Evolutionary conservation across 75 land plant species (phyloP).

Genomic region (Selaginella tamariscina): DNA sequence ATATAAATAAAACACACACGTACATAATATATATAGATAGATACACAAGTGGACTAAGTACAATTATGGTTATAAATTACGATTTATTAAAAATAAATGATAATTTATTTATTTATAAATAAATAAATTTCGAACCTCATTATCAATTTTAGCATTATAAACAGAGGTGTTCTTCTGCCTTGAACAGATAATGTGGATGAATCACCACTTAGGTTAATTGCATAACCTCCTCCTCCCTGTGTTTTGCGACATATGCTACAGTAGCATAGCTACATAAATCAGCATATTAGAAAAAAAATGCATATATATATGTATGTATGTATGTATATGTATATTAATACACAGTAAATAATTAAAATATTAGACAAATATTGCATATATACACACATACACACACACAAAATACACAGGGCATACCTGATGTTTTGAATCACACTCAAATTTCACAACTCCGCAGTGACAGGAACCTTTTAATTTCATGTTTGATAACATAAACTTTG

Average conservation of each 20-base stretch:
- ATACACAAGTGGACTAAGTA: neutral
- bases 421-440: slow-evolving; percentile 18
- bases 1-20: neutral
- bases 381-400: neutral
- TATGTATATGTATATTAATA: too few relatives aligned
- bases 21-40: neutral
- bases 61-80: neutral
- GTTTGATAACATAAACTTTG: too few relatives aligned
- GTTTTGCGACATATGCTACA: slow-evolving; percentile 21
- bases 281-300: too few relatives aligned
- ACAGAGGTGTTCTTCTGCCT: slow-evolving; percentile 16
- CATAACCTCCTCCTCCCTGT: slow-evolving; percentile 15
- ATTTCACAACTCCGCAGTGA: slow-evolving; percentile 19
- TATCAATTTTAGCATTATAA: slow-evolving; percentile 15
- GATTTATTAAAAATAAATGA: neutral
- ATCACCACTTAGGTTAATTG: slow-evolving; percentile 18
- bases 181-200: slow-evolving; percentile 6
- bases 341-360: too few relatives aligned
- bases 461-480: slow-evolving; percentile 20
- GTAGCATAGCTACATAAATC: slow-evolving; percentile 14
- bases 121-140: slow-evolving; percentile 13
- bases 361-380: too few relatives aligned
- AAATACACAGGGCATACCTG: neutral
- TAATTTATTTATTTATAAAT: neutral
- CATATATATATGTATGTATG: too few relatives aligned